phyloP scores from a whole-genome alignment of 441 rosid species.

The Dalechampia spathulata region DNA sequence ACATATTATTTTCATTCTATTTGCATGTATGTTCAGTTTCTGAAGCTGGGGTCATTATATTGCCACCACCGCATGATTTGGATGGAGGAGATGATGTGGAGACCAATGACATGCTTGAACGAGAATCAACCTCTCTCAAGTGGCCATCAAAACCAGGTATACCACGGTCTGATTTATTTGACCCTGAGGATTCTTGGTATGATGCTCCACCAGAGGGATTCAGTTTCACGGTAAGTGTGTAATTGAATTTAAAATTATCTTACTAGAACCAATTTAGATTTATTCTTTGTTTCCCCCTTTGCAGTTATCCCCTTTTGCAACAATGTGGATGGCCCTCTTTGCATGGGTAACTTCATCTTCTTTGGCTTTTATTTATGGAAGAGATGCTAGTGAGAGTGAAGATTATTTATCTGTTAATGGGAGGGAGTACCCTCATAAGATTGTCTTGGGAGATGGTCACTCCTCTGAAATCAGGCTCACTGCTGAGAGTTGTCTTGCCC shows the following conservation, averaged over 20 bases:
- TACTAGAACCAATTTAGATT: constrained; percentile 11
- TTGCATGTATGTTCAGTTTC: constrained; percentile 35
- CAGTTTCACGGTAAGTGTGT: constrained; percentile 53
- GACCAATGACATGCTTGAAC: constrained; percentile 28
- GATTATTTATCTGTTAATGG: constrained; percentile 61
- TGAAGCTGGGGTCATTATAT: constrained; percentile 63
- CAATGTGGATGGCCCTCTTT: constrained; percentile 83
- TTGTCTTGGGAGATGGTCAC: constrained; percentile 49
- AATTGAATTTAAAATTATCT: neutral
- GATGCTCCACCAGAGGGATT: constrained; percentile 86
- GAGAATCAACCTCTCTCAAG: constrained; percentile 40
- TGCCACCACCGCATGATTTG: constrained; percentile 40
- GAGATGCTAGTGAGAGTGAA: constrained; percentile 67
- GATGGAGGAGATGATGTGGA: constrained; percentile 30
- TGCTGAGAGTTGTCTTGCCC: constrained; percentile 67
- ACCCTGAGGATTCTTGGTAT: constrained; percentile 77
- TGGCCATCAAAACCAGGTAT: constrained; percentile 66
- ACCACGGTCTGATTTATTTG: constrained; percentile 49
- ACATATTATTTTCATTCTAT: neutral
- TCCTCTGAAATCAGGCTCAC: constrained; percentile 88
- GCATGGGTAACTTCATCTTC: constrained; percentile 86
- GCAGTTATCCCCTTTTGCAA: constrained; percentile 81
- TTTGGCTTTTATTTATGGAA: constrained; percentile 76
- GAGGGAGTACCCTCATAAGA: constrained; percentile 55
- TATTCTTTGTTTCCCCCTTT: constrained; percentile 2